These are phyloP conservation scores for Alternaria arbusti DNA, from an alignment of 2,329 filamentous ascomycete species.

Conservation along the genomic window DNA sequence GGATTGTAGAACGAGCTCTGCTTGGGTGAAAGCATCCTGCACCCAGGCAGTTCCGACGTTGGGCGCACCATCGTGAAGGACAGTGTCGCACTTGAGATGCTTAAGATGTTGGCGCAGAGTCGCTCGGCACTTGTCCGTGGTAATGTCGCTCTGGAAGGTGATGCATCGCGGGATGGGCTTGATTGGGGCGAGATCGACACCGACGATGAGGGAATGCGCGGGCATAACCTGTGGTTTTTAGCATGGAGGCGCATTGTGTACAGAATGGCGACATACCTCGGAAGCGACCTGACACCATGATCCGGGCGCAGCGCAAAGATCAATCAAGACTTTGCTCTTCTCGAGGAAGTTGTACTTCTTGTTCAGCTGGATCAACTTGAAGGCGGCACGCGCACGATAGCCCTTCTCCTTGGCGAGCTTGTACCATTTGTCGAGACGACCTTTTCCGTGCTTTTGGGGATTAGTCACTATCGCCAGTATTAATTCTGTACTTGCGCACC, in stretches of 20 bases:
- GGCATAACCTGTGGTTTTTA: conserved; percentile 71
- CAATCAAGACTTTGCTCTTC: conserved; percentile 92
- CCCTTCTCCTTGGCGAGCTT: conserved; percentile 98
- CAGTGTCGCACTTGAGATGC: conserved; percentile 94
- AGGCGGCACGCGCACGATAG: conserved; percentile 92
- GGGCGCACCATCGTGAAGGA: conserved; percentile 94
- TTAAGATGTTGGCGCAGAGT: conserved; percentile 90
- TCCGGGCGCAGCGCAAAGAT: conserved; percentile 96
- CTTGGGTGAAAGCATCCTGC: conserved; percentile 97
- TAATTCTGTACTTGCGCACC: conserved; percentile 38
- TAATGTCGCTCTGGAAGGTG: conserved; percentile 97
- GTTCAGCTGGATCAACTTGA: conserved; percentile 98
- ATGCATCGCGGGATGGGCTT: conserved; percentile 94
- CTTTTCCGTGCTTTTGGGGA: conserved; percentile 77
- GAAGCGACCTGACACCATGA: conserved; percentile 70
- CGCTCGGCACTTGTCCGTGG: conserved; percentile 91
- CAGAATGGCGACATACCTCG: conserved; percentile 63
- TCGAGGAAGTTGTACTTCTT: conserved; percentile 99
- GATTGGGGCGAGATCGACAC: conserved; percentile 93
- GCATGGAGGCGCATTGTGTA: conserved; percentile 1
- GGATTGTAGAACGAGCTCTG: conserved; percentile 86
- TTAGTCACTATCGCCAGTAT: conserved; percentile 27
- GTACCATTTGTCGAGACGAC: conserved; percentile 98
- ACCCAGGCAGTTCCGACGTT: conserved; percentile 99
- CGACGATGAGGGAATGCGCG: conserved; percentile 84